Evolutionary conservation across 2,329 filamentous ascomycete species (phyloP).

Genomic region (Pestalotiopsis sp.): DNA sequence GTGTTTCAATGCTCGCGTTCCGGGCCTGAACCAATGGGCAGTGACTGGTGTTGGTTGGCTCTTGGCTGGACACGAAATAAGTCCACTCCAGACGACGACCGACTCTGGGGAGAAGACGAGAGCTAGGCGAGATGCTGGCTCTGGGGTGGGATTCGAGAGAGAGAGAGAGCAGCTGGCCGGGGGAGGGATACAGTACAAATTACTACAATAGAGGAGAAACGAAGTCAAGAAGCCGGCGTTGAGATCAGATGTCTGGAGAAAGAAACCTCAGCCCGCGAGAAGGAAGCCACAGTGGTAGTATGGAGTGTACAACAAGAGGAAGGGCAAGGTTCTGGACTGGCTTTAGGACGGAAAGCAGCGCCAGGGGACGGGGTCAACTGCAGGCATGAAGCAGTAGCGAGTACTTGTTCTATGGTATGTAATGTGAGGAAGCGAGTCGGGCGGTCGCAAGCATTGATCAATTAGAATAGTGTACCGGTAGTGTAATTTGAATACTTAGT

Average conservation of each 20-base stretch:
- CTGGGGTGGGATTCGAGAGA: background rate
- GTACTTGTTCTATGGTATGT: background rate
- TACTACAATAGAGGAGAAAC: background rate
- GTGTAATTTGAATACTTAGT: background rate
- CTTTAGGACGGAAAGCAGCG: background rate
- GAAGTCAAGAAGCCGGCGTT: conserved; percentile 6
- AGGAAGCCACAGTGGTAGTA: background rate
- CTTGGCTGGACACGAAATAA: background rate
- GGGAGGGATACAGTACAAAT: background rate
- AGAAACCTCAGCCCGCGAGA: background rate
- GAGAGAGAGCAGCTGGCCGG: background rate
- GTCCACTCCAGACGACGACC: background rate
- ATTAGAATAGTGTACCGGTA: conserved; percentile 7
- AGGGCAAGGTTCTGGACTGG: background rate
- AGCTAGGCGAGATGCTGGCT: background rate
- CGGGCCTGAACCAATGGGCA: background rate
- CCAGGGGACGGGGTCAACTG: background rate
- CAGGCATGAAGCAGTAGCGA: background rate
- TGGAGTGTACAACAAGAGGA: background rate
- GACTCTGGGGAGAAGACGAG: background rate
- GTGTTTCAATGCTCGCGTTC: conserved; percentile 3
- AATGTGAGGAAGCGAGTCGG: background rate
- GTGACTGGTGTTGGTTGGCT: background rate
- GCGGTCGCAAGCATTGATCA: conserved; percentile 8
- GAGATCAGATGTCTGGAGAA: background rate